Evolutionary conservation across 805 yeast genomes (phyloP).

Genomic region (Starmerella bombi): DNA sequence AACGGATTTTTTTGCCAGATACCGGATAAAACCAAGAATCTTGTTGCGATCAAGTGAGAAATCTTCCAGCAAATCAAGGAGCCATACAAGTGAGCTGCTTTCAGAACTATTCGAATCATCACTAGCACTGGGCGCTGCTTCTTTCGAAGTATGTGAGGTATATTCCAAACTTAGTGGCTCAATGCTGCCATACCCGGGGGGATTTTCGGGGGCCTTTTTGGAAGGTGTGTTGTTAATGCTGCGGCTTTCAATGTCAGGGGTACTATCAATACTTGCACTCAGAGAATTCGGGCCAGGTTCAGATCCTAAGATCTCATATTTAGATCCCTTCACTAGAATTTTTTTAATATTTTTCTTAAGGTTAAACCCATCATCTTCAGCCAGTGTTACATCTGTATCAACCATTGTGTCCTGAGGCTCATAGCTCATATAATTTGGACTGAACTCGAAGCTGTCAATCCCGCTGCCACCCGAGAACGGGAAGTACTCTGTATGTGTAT

Average conservation of each 20-base stretch:
- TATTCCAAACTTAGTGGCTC: no score
- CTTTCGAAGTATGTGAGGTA: no score
- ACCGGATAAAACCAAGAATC: background rate
- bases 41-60: background rate
- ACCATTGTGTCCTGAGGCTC: slow-evolving; percentile 18
- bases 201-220: background rate
- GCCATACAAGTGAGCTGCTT: background rate
- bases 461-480: slow-evolving; percentile 17
- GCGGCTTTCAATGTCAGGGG: background rate
- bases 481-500: slow-evolving; percentile 9
- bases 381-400: slow-evolving; percentile 10
- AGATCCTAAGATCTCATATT: slow-evolving; percentile 9
- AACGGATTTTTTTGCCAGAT: slow-evolving; percentile 3
- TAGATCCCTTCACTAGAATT: slow-evolving; percentile 12
- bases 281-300: no score
- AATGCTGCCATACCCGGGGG: background rate
- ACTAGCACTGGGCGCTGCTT: no score
- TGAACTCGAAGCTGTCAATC: background rate
- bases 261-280: no score
- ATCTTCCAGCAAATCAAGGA: slow-evolving; percentile 1
- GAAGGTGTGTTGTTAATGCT: background rate
- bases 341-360: slow-evolving; percentile 5
- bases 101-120: background rate
- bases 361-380: background rate
- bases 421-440: slow-evolving; percentile 8